Evolutionary conservation across 257 asterid genomes (phyloP).

Genomic region (Rehmannia glutinosa): DNA sequence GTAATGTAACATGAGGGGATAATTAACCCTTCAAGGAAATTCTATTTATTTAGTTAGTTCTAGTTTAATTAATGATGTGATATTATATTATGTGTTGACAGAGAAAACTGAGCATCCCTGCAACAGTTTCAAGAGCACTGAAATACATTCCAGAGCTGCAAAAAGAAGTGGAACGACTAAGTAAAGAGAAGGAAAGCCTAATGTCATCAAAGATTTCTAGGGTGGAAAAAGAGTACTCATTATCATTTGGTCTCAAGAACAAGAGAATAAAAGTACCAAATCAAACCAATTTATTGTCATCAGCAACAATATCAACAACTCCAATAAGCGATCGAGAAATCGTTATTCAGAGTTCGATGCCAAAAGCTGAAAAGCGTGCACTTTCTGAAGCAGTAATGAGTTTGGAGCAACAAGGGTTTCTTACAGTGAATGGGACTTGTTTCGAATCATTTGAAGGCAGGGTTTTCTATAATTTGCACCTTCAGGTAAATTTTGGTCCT

Average conservation of each 20-base stretch:
- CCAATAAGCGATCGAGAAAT: constrained; percentile 37
- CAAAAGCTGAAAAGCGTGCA: constrained; percentile 17
- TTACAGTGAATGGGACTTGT: constrained; percentile 40
- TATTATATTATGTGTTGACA: constrained; percentile 16
- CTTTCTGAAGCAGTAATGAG: constrained; percentile 22
- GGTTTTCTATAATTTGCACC: constrained; percentile 51
- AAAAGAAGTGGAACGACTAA: constrained; percentile 46
- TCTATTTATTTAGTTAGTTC: too few relatives aligned
- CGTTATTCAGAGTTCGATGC: constrained; percentile 40
- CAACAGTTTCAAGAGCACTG: constrained; percentile 49
- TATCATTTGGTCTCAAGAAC: background rate
- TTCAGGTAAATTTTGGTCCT: too few relatives aligned
- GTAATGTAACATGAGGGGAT: too few relatives aligned
- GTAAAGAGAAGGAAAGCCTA: constrained; percentile 37
- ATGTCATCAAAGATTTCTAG: too few relatives aligned
- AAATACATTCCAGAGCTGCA: constrained; percentile 77
- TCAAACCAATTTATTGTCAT: constrained; percentile 16
- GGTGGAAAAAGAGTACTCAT: constrained; percentile 23
- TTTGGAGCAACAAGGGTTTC: constrained; percentile 52
- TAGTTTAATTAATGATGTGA: too few relatives aligned
- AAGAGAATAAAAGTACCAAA: background rate
- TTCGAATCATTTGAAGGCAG: constrained; percentile 51
- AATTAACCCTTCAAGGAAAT: too few relatives aligned
- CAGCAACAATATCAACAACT: constrained; percentile 34
- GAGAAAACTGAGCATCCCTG: constrained; percentile 64